A percentile compares a stretch with the other conserved stretches of the same genome.
These are phyloP conservation scores for Alternaria sp. DNA, from an alignment of 2,329 filamentous ascomycete species.

Conservation along the genomic window DNA sequence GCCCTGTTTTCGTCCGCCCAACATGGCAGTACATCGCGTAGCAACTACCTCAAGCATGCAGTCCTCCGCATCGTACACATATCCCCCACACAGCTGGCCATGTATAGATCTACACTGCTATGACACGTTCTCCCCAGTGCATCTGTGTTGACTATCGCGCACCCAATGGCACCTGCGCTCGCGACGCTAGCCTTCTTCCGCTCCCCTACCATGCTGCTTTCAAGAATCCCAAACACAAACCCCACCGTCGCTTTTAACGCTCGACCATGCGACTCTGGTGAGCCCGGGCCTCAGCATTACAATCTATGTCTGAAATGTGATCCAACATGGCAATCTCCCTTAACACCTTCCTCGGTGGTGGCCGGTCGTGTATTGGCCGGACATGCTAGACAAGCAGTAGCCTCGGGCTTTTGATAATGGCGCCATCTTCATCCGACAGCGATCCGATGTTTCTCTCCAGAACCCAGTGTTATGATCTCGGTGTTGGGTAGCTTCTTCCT, in stretches of 20 bases:
- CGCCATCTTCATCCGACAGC: constrained; percentile 21
- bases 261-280: neutral
- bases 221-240: neutral
- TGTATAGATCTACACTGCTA: neutral
- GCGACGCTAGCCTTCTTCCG: neutral
- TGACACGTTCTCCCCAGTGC: neutral
- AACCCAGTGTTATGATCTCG: constrained; percentile 27
- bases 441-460: constrained; percentile 35
- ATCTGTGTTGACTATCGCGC: neutral
- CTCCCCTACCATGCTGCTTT: neutral
- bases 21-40: neutral
- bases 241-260: neutral
- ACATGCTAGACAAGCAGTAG: neutral
- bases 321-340: neutral
- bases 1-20: constrained; percentile 17
- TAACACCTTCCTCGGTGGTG: neutral
- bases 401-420: neutral
- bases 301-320: neutral
- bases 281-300: neutral
- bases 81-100: neutral
- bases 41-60: neutral
- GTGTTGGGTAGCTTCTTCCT: constrained; percentile 22
- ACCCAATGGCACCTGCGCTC: neutral
- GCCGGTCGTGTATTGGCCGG: neutral
- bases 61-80: neutral